Evolutionary conservation across 345 rosid genomes (phyloP).

Genomic region (Eucalyptus camaldulensis): DNA sequence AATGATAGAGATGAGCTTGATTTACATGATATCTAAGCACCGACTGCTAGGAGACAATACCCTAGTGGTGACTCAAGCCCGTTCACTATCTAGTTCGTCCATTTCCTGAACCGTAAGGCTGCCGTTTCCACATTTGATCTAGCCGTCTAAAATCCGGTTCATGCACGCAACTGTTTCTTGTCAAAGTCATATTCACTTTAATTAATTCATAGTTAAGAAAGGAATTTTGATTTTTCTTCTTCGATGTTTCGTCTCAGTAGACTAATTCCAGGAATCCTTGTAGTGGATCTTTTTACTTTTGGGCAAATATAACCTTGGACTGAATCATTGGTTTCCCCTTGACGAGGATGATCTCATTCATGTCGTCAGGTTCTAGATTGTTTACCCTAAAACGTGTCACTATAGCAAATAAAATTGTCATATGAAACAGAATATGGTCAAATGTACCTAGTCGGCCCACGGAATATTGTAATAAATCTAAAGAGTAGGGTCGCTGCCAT

Average conservation of each 20-base stretch:
- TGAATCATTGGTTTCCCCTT: neutral
- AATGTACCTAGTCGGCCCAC: neutral
- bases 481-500: neutral
- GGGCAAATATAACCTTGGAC: neutral
- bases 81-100: neutral
- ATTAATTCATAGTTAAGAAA: neutral
- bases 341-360: neutral
- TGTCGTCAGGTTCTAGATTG: neutral
- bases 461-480: neutral
- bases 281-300: neutral
- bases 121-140: neutral
- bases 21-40: neutral
- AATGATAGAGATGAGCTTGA: neutral
- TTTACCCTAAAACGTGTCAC: neutral
- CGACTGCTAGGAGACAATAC: neutral
- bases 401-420: neutral
- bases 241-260: neutral
- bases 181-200: neutral
- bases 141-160: neutral
- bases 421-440: neutral
- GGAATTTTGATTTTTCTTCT: neutral
- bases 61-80: neutral
- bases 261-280: neutral
- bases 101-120: neutral
- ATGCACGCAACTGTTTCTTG: neutral